phyloP scores from a whole-genome alignment of 2,329 filamentous ascomycete species.

The Corniculantispora saksenae region DNA sequence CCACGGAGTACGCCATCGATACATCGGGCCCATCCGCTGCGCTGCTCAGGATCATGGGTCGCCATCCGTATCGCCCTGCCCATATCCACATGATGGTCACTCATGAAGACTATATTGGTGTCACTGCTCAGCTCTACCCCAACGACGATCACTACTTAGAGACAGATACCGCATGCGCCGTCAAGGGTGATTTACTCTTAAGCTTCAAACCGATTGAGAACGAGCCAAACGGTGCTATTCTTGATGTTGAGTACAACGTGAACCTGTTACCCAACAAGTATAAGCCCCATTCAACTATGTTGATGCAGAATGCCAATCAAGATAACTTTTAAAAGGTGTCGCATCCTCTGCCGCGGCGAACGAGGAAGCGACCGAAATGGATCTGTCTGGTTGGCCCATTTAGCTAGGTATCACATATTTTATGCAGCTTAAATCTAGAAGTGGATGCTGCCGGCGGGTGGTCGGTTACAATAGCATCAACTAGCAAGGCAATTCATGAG shows the following conservation, averaged over 20 bases:
- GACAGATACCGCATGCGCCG: constrained; percentile 50
- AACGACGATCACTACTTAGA: constrained; percentile 64
- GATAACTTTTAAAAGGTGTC: no score
- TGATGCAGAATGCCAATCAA: no score
- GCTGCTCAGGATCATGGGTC: constrained; percentile 4
- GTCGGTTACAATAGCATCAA: no score
- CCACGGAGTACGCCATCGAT: constrained; percentile 30
- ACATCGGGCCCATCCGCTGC: constrained; percentile 1
- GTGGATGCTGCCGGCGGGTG: no score
- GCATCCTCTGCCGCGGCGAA: no score
- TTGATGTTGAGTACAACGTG: constrained; percentile 46
- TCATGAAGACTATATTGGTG: constrained; percentile 65
- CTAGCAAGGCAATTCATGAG: no score
- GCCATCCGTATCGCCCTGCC: background rate
- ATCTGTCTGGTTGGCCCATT: no score
- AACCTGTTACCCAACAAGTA: constrained; percentile 47
- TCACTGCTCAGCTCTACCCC: constrained; percentile 79
- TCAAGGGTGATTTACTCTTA: constrained; percentile 54
- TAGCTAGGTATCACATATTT: no score
- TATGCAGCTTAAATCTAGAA: no score
- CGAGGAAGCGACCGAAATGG: no score
- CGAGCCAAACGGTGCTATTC: constrained; percentile 37
- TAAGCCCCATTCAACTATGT: constrained; percentile 33
- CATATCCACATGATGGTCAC: constrained; percentile 36
- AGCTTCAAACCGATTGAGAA: constrained; percentile 48